Evolutionary conservation across 2,329 filamentous ascomycete species (phyloP).

Genomic region (Alternaria solani): DNA sequence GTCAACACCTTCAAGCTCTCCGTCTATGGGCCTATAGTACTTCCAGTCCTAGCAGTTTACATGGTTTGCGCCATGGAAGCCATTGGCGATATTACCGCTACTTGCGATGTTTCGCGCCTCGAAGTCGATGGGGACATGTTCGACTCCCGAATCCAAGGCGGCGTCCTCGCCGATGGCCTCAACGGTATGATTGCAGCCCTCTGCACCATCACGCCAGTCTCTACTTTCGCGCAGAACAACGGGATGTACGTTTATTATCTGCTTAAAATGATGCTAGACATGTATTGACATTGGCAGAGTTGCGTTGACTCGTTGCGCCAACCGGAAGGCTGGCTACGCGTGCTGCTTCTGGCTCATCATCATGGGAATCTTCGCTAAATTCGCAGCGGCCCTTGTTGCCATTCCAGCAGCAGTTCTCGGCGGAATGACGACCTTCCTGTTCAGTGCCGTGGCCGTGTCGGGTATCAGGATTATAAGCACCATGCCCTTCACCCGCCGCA

Average conservation of each 20-base stretch:
- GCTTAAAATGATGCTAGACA: too few relatives aligned
- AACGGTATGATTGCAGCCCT: conserved; percentile 78
- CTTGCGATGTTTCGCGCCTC: conserved; percentile 79
- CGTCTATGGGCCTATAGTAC: conserved; percentile 75
- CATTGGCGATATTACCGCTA: conserved; percentile 82
- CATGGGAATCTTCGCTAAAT: conserved; percentile 85
- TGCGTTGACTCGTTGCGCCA: conserved; percentile 80
- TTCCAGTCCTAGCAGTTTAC: conserved; percentile 69
- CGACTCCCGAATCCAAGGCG: conserved; percentile 80
- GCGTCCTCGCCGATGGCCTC: conserved; percentile 78
- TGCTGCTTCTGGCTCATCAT: conserved; percentile 79
- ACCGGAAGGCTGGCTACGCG: conserved; percentile 80
- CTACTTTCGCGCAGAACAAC: conserved; percentile 54
- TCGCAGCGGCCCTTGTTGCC: conserved; percentile 78
- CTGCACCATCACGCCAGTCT: conserved; percentile 82
- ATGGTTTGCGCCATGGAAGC: conserved; percentile 80
- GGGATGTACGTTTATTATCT: conserved; percentile 4
- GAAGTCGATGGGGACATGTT: conserved; percentile 76
- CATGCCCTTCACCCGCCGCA: conserved; percentile 78
- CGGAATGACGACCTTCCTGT: conserved; percentile 76
- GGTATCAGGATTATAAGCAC: conserved; percentile 79
- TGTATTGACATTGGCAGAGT: conserved; percentile 54
- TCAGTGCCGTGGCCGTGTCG: conserved; percentile 76
- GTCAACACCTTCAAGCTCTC: conserved; percentile 76
- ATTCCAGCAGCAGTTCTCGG: conserved; percentile 67